Percentiles rank a stretch among this genome's conserved stretches.
Evolutionary conservation across 306 rosid genomes (phyloP).

Genomic region (Crataegus laevigata): DNA sequence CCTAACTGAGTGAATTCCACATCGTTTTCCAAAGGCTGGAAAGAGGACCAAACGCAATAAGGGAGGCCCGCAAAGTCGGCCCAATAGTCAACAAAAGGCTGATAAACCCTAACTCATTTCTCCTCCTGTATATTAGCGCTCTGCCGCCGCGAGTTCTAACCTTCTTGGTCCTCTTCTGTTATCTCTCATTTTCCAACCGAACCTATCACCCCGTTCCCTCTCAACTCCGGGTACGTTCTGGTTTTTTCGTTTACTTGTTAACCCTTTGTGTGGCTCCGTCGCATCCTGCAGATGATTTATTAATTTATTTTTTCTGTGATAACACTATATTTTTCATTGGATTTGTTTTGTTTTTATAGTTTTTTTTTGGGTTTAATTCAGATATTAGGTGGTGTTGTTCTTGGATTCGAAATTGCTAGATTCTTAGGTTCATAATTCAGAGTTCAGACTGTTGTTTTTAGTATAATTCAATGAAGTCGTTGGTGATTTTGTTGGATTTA

Average conservation of each 20-base stretch:
- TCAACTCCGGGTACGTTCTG: neutral
- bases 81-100: neutral
- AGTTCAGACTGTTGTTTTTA: neutral
- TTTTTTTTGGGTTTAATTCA: neutral
- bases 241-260: neutral
- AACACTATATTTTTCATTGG: neutral
- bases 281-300: neutral
- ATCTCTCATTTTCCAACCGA: neutral
- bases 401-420: neutral
- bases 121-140: neutral
- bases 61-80: neutral
- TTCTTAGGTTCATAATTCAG: neutral
- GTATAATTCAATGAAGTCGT: neutral
- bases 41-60: neutral
- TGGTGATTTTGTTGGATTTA: neutral
- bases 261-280: neutral
- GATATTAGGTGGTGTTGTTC: neutral
- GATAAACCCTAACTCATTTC: neutral
- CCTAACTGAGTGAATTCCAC: neutral
- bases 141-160: neutral
- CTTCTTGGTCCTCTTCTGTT: neutral
- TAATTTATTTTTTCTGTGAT: neutral
- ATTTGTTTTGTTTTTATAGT: neutral
- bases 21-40: neutral
- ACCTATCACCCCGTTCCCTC: neutral